Conservation (phyloP, 208 protist genomes). For the Trypanosoma theileri region DNA sequence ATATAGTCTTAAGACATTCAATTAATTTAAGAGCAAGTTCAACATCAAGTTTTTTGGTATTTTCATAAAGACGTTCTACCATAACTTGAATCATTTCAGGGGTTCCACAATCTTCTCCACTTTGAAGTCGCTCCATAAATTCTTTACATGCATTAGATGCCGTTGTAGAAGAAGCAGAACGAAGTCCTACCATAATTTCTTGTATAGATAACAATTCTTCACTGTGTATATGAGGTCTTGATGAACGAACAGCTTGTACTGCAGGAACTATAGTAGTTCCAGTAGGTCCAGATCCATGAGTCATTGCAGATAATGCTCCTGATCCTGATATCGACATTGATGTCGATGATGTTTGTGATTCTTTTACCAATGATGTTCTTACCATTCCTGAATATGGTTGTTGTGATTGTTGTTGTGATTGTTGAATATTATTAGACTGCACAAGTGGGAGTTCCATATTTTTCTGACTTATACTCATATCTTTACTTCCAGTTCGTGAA, state of each 20-base stretch:
- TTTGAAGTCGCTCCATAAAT: slow-evolving; percentile 59
- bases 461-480: slow-evolving; percentile 14
- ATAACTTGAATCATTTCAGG: slow-evolving; percentile 81
- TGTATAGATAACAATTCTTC: slow-evolving; percentile 72
- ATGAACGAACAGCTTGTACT: background rate
- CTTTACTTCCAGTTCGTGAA: background rate
- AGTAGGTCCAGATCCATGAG: no score
- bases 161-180: slow-evolving; percentile 50
- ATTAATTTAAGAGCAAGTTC: slow-evolving; percentile 63
- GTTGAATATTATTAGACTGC: no score
- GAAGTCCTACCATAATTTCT: slow-evolving; percentile 75
- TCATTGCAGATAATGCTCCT: background rate
- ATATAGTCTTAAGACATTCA: slow-evolving; percentile 65
- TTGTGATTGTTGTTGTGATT: background rate
- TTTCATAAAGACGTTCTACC: slow-evolving; percentile 76
- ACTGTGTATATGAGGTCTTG: slow-evolving; percentile 5
- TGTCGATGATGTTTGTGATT: background rate
- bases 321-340: background rate
- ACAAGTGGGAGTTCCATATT: background rate
- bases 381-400: background rate
- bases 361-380: background rate
- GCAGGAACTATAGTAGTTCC: background rate
- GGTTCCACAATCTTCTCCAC: slow-evolving; percentile 67
- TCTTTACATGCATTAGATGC: slow-evolving; percentile 66
- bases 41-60: slow-evolving; percentile 56